Conservation (phyloP, 805 yeast genomes). For the Pichia membranifaciens region DNA sequence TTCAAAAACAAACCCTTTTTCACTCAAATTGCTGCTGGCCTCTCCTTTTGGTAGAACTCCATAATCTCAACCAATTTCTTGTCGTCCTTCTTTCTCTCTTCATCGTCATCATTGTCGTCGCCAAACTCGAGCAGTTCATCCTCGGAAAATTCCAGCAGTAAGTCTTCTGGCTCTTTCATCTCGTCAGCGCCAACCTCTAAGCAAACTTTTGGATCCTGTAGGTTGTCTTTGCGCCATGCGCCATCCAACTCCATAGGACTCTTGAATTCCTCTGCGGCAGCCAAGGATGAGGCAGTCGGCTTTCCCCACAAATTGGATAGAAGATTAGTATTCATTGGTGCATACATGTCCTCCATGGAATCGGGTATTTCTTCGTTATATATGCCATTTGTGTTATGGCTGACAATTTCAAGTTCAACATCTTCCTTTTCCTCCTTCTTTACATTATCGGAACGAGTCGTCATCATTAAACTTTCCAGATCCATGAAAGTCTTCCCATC, state of each 20-base stretch:
- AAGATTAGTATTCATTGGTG: constrained; percentile 32
- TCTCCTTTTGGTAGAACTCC: constrained; percentile 19
- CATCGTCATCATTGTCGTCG: constrained; percentile 9
- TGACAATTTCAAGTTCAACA: constrained; percentile 43
- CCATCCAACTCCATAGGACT: constrained; percentile 25
- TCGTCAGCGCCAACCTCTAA: constrained; percentile 1
- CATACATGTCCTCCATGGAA: constrained; percentile 40
- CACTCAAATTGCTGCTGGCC: background rate
- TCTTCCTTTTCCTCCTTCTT: constrained; percentile 18
- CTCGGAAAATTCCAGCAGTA: constrained; percentile 25
- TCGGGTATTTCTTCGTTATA: constrained; percentile 15
- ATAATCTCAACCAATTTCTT: constrained; percentile 19
- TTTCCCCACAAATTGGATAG: constrained; percentile 23
- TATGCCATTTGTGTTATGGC: constrained; percentile 9
- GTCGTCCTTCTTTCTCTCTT: constrained; percentile 17
- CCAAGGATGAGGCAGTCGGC: background rate
- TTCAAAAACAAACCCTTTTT: too few relatives aligned
- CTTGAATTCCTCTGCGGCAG: constrained; percentile 10
- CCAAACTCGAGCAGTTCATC: too few relatives aligned
- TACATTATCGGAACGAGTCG: background rate
- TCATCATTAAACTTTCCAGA: constrained; percentile 7
- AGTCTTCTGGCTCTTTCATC: constrained; percentile 12
- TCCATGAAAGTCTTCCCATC: background rate
- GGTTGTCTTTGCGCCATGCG: constrained; percentile 8
- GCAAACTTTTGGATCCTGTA: background rate